A percentile compares a stretch with the other conserved stretches of the same genome.
These are phyloP conservation scores for Pichia sp. DNA, from an alignment of 1,139 yeast genomes.

Conservation along the genomic window DNA sequence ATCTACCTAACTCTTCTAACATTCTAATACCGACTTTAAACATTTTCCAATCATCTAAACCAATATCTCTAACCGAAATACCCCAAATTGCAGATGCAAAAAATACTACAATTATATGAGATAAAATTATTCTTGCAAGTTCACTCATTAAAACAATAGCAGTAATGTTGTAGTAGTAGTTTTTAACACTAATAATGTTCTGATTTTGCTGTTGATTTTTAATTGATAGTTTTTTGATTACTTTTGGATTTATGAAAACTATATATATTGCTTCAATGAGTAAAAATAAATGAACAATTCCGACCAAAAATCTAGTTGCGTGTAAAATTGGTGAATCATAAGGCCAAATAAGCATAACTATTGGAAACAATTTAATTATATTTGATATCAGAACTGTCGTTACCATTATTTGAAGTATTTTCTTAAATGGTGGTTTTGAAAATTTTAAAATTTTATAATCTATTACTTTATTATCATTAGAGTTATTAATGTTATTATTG, in stretches of 20 bases:
- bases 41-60: constrained; percentile 25
- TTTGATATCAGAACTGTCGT: constrained; percentile 70
- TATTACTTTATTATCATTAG: neutral
- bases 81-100: constrained; percentile 17
- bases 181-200: constrained; percentile 2
- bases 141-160: constrained; percentile 23
- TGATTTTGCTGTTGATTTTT: neutral
- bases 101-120: constrained; percentile 15
- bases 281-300: constrained; percentile 25
- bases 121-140: constrained; percentile 14
- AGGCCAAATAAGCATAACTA: constrained; percentile 95
- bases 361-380: constrained; percentile 77
- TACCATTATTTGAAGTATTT: constrained; percentile 37
- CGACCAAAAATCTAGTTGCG: constrained; percentile 27
- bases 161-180: constrained; percentile 25
- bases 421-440: constrained; percentile 1
- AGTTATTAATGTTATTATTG: neutral
- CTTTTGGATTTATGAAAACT: constrained; percentile 13
- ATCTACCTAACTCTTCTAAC: constrained; percentile 17
- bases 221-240: neutral
- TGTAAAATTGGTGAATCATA: constrained; percentile 62
- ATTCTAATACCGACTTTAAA: constrained; percentile 17
- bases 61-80: constrained; percentile 16
- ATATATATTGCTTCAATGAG: constrained; percentile 28
- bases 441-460: neutral